Evolutionary conservation across 495 filamentous ascomycete genomes (phyloP).

Genomic region (Platismatia glauca): DNA sequence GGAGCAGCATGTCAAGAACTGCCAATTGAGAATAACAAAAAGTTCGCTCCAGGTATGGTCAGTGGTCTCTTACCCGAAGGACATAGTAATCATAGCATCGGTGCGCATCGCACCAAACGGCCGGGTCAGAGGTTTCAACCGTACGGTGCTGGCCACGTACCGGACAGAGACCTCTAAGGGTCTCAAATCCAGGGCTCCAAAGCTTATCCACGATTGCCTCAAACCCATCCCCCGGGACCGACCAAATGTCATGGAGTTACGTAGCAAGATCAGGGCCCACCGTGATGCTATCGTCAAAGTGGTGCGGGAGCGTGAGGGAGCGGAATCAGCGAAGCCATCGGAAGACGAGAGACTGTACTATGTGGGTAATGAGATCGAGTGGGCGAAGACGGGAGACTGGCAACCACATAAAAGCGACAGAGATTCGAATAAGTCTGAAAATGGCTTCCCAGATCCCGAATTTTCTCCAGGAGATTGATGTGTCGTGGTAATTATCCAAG

Average conservation of each 20-base stretch:
- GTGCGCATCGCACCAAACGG: not conserved
- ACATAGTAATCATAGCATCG: not conserved
- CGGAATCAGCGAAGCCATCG: not conserved
- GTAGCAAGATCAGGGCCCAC: not conserved
- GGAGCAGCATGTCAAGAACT: not conserved
- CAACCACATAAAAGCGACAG: not conserved
- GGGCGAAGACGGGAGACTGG: not conserved
- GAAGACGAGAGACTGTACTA: conserved; percentile 7
- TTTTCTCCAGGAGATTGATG: not conserved
- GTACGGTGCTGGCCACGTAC: not conserved
- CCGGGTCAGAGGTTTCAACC: not conserved
- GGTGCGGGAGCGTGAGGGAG: not conserved
- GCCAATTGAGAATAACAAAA: too few relatives aligned
- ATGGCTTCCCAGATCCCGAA: not conserved
- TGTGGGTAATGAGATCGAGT: conserved; percentile 10
- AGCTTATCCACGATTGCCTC: not conserved
- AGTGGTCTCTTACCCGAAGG: not conserved
- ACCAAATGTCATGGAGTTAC: not conserved
- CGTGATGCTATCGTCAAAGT: not conserved
- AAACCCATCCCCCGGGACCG: not conserved
- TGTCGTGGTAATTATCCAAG: not conserved
- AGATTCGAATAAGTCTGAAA: not conserved
- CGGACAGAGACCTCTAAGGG: not conserved
- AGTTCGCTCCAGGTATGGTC: not conserved
- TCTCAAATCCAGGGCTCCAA: not conserved